phyloP scores from a whole-genome alignment of 2,329 filamentous ascomycete genomes.

The Monilinia aucupariae region DNA sequence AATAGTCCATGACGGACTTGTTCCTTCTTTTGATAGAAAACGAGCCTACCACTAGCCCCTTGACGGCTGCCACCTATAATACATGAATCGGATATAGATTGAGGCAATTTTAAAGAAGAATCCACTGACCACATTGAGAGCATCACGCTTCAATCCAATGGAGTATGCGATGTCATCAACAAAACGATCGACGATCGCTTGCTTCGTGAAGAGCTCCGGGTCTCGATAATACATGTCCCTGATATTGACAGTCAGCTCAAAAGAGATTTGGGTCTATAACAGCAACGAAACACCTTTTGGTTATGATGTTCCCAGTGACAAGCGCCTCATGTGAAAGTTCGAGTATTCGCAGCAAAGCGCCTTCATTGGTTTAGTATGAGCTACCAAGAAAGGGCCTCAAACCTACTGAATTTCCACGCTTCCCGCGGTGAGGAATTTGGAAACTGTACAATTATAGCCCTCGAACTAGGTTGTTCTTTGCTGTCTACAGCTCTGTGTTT shows the following conservation, averaged over 20 bases:
- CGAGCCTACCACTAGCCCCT: constrained; percentile 62
- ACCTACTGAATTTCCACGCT: constrained; percentile 48
- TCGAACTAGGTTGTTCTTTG: not conserved
- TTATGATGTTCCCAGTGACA: constrained; percentile 48
- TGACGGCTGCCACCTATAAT: constrained; percentile 63
- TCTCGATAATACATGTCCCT: constrained; percentile 80
- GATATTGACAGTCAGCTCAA: not conserved
- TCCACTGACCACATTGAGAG: constrained; percentile 61
- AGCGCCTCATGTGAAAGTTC: constrained; percentile 56
- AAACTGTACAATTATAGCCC: constrained; percentile 36
- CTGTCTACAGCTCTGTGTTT: not conserved
- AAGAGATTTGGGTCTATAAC: not conserved
- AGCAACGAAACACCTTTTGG: constrained; percentile 50
- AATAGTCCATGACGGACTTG: constrained; percentile 39
- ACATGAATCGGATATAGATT: constrained; percentile 6
- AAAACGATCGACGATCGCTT: constrained; percentile 62
- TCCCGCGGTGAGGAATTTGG: constrained; percentile 46
- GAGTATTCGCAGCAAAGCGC: constrained; percentile 52
- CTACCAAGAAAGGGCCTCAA: constrained; percentile 17
- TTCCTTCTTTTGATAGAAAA: constrained; percentile 45
- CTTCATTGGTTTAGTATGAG: constrained; percentile 36
- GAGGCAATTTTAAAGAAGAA: not conserved
- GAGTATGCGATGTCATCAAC: constrained; percentile 71
- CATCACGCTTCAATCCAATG: constrained; percentile 56
- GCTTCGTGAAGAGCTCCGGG: constrained; percentile 63